Conservation (phyloP, 1,284 basidiomycete species). For the Microstroma glucosiphilum region DNA sequence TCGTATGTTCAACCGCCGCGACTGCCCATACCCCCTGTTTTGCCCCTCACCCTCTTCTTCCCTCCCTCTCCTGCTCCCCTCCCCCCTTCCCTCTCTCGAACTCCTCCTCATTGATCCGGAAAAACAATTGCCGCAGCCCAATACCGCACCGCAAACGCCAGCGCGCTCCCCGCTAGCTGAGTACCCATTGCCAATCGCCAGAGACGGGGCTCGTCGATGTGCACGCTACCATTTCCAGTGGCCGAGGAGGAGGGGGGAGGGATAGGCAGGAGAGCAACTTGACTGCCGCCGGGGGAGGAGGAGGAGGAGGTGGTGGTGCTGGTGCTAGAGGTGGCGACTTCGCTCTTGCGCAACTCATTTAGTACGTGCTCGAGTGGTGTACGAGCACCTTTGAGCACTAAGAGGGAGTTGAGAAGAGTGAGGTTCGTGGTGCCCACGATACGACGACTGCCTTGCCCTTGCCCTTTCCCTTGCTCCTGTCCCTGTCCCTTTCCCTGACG, state of each 20-base stretch:
- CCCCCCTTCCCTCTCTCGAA: too few relatives aligned
- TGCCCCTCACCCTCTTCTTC: too few relatives aligned
- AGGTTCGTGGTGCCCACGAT: conserved; percentile 41
- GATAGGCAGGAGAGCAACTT: too few relatives aligned
- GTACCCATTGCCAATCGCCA: conserved; percentile 37
- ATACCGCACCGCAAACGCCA: conserved; percentile 45
- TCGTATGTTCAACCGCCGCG: too few relatives aligned
- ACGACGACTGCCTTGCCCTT: conserved; percentile 26
- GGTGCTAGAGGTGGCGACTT: not conserved
- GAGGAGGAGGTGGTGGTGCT: not conserved
- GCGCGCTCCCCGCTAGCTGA: conserved; percentile 29
- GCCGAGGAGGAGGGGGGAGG: not conserved
- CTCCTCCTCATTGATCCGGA: conserved; percentile 13
- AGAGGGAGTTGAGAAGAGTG: conserved; percentile 44
- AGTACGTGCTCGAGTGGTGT: conserved; percentile 4
- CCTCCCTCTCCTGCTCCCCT: too few relatives aligned
- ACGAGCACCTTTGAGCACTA: conserved; percentile 34
- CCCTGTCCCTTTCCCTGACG: conserved; percentile 3
- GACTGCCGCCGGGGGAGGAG: not conserved
- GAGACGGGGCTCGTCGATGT: conserved; percentile 27
- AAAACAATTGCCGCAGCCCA: conserved; percentile 40
- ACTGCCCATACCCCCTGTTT: too few relatives aligned
- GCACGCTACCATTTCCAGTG: conserved; percentile 13
- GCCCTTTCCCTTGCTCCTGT: conserved; percentile 27
- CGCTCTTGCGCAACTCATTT: not conserved